Conservation (phyloP, 768 basidiomycete species). For the Cystobasidium onofrii region DNA sequence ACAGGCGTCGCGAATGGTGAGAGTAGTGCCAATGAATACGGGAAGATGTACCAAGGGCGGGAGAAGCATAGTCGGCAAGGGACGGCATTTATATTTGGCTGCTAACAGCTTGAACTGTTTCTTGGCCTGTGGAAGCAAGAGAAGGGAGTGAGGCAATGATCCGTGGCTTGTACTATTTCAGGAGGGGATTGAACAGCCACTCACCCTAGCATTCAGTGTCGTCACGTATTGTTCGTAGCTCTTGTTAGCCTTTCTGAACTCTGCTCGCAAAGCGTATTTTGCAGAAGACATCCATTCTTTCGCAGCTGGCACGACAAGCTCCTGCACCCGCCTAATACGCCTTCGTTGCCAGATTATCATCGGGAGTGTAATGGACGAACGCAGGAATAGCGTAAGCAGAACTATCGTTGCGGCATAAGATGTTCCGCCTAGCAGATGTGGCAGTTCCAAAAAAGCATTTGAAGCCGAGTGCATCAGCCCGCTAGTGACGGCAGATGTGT, state of each 20-base stretch:
- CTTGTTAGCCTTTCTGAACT: slow-evolving; percentile 42
- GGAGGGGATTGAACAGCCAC: no score
- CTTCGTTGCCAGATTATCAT: slow-evolving; percentile 45
- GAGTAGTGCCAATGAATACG: slow-evolving; percentile 44
- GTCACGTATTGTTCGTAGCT: slow-evolving; percentile 44
- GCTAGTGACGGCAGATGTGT: background rate
- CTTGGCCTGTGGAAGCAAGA: slow-evolving; percentile 30
- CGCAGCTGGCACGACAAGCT: slow-evolving; percentile 44
- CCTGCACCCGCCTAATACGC: slow-evolving; percentile 38
- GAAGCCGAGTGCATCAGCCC: background rate
- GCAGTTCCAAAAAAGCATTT: slow-evolving; percentile 1
- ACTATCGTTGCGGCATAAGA: slow-evolving; percentile 13
- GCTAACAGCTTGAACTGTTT: slow-evolving; percentile 21
- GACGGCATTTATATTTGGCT: slow-evolving; percentile 42
- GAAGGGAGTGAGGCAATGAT: background rate
- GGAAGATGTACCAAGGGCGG: slow-evolving; percentile 46
- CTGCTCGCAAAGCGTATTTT: slow-evolving; percentile 40
- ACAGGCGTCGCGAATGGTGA: slow-evolving; percentile 45
- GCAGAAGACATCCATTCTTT: slow-evolving; percentile 40
- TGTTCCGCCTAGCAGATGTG: background rate
- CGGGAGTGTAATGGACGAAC: slow-evolving; percentile 44
- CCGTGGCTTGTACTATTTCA: no score
- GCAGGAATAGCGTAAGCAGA: slow-evolving; percentile 32
- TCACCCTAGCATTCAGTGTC: slow-evolving; percentile 42
- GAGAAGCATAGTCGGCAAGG: slow-evolving; percentile 42